A percentile compares a stretch with the other conserved stretches of the same genome.
Conservation (phyloP, 2,329 filamentous ascomycete species). For the Drechslera avenae region DNA sequence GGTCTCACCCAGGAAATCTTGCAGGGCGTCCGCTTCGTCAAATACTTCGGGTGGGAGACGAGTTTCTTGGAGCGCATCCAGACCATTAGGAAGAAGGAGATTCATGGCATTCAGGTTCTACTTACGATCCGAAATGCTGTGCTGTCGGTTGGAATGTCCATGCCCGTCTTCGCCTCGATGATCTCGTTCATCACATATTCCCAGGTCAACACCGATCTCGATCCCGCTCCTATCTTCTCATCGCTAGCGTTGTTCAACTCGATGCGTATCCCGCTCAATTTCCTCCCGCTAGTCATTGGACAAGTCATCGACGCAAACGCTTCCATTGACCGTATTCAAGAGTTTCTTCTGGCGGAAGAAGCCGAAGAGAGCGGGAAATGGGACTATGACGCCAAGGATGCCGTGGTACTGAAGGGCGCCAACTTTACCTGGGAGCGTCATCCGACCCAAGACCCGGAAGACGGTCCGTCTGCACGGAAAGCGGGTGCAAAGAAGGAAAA, state of each 20-base stretch:
- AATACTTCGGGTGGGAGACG: constrained; percentile 94
- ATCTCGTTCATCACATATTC: constrained; percentile 84
- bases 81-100: constrained; percentile 75
- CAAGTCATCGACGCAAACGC: constrained; percentile 89
- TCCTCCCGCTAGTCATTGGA: constrained; percentile 85
- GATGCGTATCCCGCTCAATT: constrained; percentile 84
- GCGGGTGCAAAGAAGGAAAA: constrained; percentile 57
- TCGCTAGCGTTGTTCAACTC: constrained; percentile 93
- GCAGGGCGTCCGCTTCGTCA: constrained; percentile 90
- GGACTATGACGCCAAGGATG: constrained; percentile 58
- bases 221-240: constrained; percentile 83
- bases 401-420: constrained; percentile 71
- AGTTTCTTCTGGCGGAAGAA: constrained; percentile 87
- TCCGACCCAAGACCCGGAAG: constrained; percentile 56
- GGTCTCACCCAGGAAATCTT: constrained; percentile 91
- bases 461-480: constrained; percentile 38
- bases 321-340: constrained; percentile 82
- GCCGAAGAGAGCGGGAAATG: constrained; percentile 71
- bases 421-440: constrained; percentile 87
- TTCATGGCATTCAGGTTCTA: constrained; percentile 81
- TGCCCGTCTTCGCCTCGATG: constrained; percentile 96
- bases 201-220: constrained; percentile 67
- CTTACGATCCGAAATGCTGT: constrained; percentile 84
- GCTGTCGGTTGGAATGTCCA: constrained; percentile 79
- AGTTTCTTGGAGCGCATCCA: constrained; percentile 80